Conservation (phyloP, 495 filamentous ascomycete species). For the Aspergillus panamensis region DNA sequence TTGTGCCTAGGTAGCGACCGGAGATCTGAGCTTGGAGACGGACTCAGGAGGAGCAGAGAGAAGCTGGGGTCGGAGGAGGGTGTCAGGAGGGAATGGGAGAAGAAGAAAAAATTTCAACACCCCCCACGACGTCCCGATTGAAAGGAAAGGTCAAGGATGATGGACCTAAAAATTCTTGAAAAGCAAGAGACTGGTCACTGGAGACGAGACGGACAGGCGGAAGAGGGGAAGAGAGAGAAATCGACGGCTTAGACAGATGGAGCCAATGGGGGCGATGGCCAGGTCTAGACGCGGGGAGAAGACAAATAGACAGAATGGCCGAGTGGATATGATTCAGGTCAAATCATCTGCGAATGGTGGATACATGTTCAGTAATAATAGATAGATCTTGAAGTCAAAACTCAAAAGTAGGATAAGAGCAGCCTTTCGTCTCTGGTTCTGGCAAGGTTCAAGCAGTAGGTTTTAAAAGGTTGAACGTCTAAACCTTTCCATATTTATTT, state of each 20-base stretch:
- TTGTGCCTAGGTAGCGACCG: neutral
- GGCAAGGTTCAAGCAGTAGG: no score
- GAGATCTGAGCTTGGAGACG: neutral
- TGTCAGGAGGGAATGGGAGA: neutral
- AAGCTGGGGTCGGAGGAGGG: neutral
- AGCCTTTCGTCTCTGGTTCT: no score
- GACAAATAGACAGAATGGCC: neutral
- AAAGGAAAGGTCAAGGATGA: neutral
- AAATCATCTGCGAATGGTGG: neutral
- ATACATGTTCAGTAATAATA: no score
- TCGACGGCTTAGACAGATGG: constrained; percentile 14
- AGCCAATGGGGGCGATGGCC: constrained; percentile 24
- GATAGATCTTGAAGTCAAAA: no score
- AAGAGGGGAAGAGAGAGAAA: constrained; percentile 23
- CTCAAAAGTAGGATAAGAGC: no score
- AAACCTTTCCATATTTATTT: neutral
- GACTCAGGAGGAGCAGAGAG: constrained; percentile 3
- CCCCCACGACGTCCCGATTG: neutral
- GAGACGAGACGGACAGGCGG: constrained; percentile 4
- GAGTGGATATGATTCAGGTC: neutral
- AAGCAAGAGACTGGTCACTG: neutral
- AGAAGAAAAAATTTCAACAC: neutral
- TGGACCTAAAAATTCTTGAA: neutral
- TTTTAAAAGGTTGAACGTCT: neutral
- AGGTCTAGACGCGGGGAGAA: constrained; percentile 29